These are phyloP conservation scores for Macrophomina tecta DNA, from an alignment of 2,329 filamentous ascomycete genomes.

Conservation along the genomic window DNA sequence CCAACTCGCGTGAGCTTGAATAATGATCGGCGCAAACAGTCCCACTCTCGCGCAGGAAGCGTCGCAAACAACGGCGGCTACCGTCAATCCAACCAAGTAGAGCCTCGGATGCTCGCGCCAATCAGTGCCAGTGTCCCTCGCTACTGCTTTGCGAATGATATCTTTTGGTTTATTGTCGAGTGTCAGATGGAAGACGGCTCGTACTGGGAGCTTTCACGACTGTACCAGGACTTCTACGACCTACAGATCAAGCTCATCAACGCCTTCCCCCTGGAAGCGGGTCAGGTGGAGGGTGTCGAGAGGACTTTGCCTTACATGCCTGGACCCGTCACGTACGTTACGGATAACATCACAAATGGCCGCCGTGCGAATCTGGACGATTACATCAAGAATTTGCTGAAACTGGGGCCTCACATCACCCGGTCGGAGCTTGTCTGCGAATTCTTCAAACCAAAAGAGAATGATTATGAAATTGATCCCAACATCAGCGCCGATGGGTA, in stretches of 20 bases:
- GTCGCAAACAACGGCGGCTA: slow-evolving; percentile 21
- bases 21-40: slow-evolving; percentile 20
- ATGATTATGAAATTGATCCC: slow-evolving; percentile 91
- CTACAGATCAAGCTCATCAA: slow-evolving; percentile 95
- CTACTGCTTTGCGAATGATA: slow-evolving; percentile 95
- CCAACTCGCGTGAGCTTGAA: slow-evolving; percentile 28
- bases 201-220: slow-evolving; percentile 90
- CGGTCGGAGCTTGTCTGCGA: slow-evolving; percentile 83
- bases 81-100: slow-evolving; percentile 19
- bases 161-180: slow-evolving; percentile 99
- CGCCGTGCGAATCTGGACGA: slow-evolving; percentile 91
- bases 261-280: slow-evolving; percentile 89
- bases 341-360: slow-evolving; percentile 95
- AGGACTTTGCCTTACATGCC: slow-evolving; percentile 96
- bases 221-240: slow-evolving; percentile 99
- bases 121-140: slow-evolving; percentile 84
- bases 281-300: slow-evolving; percentile 75
- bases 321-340: slow-evolving; percentile 95
- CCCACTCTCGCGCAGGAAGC: slow-evolving; percentile 32
- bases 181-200: slow-evolving; percentile 87
- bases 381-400: slow-evolving; percentile 90
- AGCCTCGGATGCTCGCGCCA: slow-evolving; percentile 68
- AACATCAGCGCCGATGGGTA: slow-evolving; percentile 72
- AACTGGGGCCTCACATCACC: slow-evolving; percentile 83
- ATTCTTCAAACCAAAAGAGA: slow-evolving; percentile 87